Evolutionary conservation across 2,329 filamentous ascomycete species (phyloP).

Genomic region (Pseudogymnoascus verrucosus): DNA sequence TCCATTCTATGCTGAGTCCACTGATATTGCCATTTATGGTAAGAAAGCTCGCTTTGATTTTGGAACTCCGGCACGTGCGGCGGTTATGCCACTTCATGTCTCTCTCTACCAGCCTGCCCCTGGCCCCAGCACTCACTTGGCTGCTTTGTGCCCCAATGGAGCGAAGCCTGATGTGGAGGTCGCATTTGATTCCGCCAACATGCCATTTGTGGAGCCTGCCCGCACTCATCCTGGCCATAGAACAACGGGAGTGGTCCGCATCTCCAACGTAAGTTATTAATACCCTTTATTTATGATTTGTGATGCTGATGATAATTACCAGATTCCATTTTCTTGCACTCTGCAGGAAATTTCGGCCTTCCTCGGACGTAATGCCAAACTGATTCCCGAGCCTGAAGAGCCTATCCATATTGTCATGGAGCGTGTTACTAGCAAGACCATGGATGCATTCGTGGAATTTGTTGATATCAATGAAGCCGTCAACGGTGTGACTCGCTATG

Average conservation of each 20-base stretch:
- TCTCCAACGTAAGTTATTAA: constrained; percentile 29
- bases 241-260: constrained; percentile 29
- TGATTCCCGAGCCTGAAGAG: constrained; percentile 46
- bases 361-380: constrained; percentile 48
- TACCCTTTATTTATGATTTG: constrained; percentile 13
- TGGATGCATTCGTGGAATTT: constrained; percentile 55
- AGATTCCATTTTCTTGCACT: constrained; percentile 50
- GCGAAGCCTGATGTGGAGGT: constrained; percentile 21
- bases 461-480: constrained; percentile 44
- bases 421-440: constrained; percentile 52
- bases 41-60: neutral
- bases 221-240: constrained; percentile 20
- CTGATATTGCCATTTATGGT: neutral
- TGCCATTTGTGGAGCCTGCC: constrained; percentile 31
- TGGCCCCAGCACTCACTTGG: constrained; percentile 6
- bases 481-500: constrained; percentile 42
- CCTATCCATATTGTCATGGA: constrained; percentile 59
- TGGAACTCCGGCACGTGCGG: neutral
- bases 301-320: constrained; percentile 11
- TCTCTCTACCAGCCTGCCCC: neutral
- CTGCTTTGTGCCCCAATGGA: neutral
- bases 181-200: constrained; percentile 22
- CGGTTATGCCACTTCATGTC: neutral
- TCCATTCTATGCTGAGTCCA: neutral
- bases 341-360: constrained; percentile 50